Evolutionary conservation across 169 alveolate species (phyloP).

Genomic region (Cryptosporidium canis): DNA sequence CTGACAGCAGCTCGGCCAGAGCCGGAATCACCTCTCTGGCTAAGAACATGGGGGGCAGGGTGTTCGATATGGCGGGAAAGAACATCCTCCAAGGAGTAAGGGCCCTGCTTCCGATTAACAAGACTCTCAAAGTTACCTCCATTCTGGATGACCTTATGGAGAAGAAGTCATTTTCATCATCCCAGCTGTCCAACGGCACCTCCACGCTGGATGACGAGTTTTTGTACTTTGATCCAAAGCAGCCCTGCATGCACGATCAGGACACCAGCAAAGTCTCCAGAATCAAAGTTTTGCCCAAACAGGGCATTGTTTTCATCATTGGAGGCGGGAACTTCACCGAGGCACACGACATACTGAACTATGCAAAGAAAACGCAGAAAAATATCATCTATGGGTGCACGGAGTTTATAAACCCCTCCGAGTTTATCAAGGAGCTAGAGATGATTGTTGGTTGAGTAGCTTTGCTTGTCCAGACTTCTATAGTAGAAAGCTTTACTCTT

Average conservation of each 20-base stretch:
- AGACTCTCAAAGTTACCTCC: constrained; percentile 75
- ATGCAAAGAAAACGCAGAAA: constrained; percentile 78
- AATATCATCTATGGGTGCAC: constrained; percentile 79
- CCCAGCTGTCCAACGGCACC: constrained; percentile 56
- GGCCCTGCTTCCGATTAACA: constrained; percentile 73
- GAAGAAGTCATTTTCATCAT: constrained; percentile 75
- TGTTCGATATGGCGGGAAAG: constrained; percentile 71
- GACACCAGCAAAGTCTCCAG: constrained; percentile 72
- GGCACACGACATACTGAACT: constrained; percentile 79
- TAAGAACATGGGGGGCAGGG: constrained; percentile 61
- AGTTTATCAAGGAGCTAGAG: constrained; percentile 75
- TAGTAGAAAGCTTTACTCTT: neutral
- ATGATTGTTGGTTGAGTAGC: neutral
- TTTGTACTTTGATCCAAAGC: constrained; percentile 76
- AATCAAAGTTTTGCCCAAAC: constrained; percentile 52
- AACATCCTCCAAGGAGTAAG: constrained; percentile 69
- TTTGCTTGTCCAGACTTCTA: neutral
- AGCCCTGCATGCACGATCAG: constrained; percentile 80
- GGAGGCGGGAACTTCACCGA: constrained; percentile 87
- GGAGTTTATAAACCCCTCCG: constrained; percentile 76
- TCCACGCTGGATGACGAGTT: constrained; percentile 44
- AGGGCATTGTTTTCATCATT: constrained; percentile 80
- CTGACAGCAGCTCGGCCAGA: neutral
- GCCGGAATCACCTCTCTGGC: constrained; percentile 61
- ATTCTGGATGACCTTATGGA: constrained; percentile 81